Evolutionary conservation across 177 flowering plant species (phyloP).

Genomic region (Vitis hybrid): DNA sequence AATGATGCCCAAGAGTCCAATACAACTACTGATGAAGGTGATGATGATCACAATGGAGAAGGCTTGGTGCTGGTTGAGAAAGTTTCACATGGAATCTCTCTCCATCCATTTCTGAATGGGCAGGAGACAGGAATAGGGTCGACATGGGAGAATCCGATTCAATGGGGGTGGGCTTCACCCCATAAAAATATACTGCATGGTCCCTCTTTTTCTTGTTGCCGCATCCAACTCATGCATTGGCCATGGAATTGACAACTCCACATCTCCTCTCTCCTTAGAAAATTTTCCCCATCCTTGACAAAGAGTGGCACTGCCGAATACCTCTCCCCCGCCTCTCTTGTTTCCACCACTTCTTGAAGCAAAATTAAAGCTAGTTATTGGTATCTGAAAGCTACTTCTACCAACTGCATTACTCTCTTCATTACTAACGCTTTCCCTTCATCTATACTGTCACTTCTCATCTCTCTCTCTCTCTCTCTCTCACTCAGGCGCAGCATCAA

Average conservation of each 20-base stretch:
- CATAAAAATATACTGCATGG: conserved; percentile 15
- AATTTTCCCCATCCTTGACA: neutral
- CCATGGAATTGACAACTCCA: conserved; percentile 10
- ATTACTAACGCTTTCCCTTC: too few species aligned
- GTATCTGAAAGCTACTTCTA: too few species aligned
- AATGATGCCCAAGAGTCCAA: too few species aligned
- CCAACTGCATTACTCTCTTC: too few species aligned
- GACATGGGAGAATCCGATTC: conserved; percentile 28
- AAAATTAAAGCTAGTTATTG: too few species aligned
- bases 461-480: too few species aligned
- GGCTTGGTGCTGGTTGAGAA: neutral
- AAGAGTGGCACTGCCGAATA: neutral
- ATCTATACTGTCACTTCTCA: too few species aligned
- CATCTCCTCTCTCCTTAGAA: neutral
- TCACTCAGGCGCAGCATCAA: too few species aligned
- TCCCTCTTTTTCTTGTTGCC: conserved; percentile 29
- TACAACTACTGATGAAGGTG: too few species aligned
- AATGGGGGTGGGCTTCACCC: conserved; percentile 14
- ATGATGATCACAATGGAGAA: too few species aligned
- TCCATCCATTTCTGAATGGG: neutral
- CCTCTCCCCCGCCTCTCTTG: neutral
- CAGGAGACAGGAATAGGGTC: neutral
- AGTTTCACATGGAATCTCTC: conserved; percentile 7
- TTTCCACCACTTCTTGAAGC: neutral
- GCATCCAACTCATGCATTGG: conserved; percentile 15